Base-by-base conservation (phyloP, 768 basidiomycete species). In the Boletus insuetus region DNA sequence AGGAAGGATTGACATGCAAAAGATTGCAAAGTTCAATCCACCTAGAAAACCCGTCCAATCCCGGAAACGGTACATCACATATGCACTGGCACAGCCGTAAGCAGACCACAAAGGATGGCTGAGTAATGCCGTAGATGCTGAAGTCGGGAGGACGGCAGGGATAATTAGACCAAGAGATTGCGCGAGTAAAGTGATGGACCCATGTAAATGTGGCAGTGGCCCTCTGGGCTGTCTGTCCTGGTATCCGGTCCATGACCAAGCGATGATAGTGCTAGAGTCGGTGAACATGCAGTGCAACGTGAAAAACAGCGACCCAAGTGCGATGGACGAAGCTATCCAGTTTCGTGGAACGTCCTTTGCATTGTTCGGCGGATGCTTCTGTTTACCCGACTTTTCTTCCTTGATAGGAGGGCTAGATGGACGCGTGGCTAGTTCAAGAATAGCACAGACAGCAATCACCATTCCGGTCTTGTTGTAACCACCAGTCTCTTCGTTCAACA, bases 221-320 rank as follows among this genome's bases (percentile, higher is more conserved):
- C 92, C 92, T 47, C 74, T 79, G 34, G 84, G 79, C 4, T 65
- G 64, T 37, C 79, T 73, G 42, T 86, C 74, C 20, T 83, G 80
- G 59, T 86, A 94, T n/a, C 92, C 92, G 0, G 90, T 88, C 92
- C 92, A 95, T 3, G 89, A 86, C 88, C 90, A 93, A 19, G 89
- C 83, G 54, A 94, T 78, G 43, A 93, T 79, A 0, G 91, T 90
- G 59, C 85, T 86, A 2, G 87, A 74, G 54, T 95, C 92, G 3
- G 85, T 79, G 48, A 92, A 73, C 41, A 91, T 77, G 44, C 82
- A 84, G 62, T 93, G 88, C 0, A 92, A 64, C 13, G 81, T 80
- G 73, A 89, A 93, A 11, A 94, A 67, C 29, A 89, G 72, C 32
- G 82, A 79, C 3, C 88, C 89, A 10, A 91, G 73, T 0, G 87